These are phyloP conservation scores for Lithospermum erythrorhizon DNA, from an alignment of 257 asterid genomes.

Conservation along the genomic window DNA sequence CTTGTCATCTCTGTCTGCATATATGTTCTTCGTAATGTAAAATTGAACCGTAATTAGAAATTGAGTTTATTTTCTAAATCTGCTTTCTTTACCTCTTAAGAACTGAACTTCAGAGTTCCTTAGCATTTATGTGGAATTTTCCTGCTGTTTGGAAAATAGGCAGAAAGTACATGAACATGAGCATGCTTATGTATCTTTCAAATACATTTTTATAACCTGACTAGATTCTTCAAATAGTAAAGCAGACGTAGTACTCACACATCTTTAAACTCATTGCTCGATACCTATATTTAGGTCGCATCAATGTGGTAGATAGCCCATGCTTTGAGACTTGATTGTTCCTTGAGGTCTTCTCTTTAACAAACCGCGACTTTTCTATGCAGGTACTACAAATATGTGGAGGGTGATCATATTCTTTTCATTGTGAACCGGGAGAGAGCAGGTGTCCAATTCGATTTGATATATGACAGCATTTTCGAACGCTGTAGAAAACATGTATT, in stretches of 20 bases:
- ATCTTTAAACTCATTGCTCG: too few relatives aligned
- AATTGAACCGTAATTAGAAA: neutral
- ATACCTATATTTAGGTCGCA: too few relatives aligned
- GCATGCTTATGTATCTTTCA: too few relatives aligned
- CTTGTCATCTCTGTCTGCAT: neutral
- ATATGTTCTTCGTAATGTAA: neutral
- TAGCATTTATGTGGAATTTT: neutral
- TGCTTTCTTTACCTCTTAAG: neutral
- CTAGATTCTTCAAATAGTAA: too few relatives aligned
- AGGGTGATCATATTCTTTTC: conserved; percentile 93
- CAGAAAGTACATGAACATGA: too few relatives aligned
- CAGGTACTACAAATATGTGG: conserved; percentile 92
- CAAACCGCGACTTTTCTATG: neutral
- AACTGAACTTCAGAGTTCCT: neutral
- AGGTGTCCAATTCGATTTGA: conserved; percentile 75
- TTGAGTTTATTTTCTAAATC: neutral
- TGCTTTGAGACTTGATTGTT: neutral
- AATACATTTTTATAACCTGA: too few relatives aligned
- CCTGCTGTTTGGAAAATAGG: too few relatives aligned
- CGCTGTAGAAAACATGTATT: conserved; percentile 85
- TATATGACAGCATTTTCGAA: conserved; percentile 87
- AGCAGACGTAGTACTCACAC: too few relatives aligned
- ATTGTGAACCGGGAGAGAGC: conserved; percentile 90
- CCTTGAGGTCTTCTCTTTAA: neutral
- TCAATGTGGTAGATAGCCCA: neutral